Evolutionary conservation across 768 basidiomycete species (phyloP).

Genomic region (Mycena albidolilacea): DNA sequence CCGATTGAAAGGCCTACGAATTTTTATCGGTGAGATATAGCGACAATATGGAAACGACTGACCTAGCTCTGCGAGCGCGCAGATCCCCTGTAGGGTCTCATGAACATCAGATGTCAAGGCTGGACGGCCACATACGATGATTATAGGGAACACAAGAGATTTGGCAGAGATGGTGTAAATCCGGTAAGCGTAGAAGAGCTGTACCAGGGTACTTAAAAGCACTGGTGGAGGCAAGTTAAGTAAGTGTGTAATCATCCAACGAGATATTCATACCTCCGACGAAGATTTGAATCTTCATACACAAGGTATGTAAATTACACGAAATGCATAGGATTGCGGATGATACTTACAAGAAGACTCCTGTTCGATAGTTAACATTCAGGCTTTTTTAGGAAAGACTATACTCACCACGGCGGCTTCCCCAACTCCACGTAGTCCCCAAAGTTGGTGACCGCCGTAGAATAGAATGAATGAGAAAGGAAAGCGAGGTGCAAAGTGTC

Average conservation of each 20-base stretch:
- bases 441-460: slow-evolving; percentile 17
- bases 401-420: slow-evolving; percentile 15
- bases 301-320: too few species aligned
- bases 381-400: not conserved
- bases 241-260: not conserved
- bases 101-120: not conserved
- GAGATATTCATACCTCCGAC: slow-evolving; percentile 6
- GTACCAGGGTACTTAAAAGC: not conserved
- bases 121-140: not conserved
- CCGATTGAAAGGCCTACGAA: not conserved
- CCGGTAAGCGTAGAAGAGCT: slow-evolving; percentile 11
- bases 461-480: slow-evolving; percentile 19
- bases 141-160: slow-evolving; percentile 1
- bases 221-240: slow-evolving; percentile 1
- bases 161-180: slow-evolving; percentile 17
- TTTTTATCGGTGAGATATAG: not conserved
- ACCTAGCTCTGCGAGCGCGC: not conserved
- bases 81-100: not conserved
- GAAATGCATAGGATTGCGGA: too few species aligned
- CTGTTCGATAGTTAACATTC: too few species aligned
- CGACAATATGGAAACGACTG: not conserved
- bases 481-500: slow-evolving; percentile 15
- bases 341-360: too few species aligned
- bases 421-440: slow-evolving; percentile 10
- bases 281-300: slow-evolving; percentile 1